phyloP scores from a whole-genome alignment of 495 filamentous ascomycete species.

The Aspergillus indologenus region DNA sequence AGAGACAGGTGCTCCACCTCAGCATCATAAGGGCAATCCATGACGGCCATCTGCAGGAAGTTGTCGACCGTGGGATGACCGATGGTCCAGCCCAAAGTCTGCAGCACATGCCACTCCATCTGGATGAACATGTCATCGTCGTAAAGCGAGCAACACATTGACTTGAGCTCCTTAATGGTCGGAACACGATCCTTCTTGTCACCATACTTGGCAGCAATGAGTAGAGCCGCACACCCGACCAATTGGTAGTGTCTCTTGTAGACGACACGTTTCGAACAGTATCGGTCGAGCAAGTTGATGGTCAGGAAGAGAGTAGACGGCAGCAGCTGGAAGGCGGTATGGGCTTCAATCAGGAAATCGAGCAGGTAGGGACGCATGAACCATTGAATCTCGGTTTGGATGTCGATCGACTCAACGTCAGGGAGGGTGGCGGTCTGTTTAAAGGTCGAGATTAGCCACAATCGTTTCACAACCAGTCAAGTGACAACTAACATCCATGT shows the following conservation, averaged over 20 bases:
- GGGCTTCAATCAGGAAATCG: conserved; percentile 97
- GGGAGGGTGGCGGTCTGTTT: conserved; percentile 84
- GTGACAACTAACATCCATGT: conserved; percentile 78
- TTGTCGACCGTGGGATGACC: conserved; percentile 93
- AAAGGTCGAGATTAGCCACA: conserved; percentile 28
- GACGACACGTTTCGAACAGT: conserved; percentile 97
- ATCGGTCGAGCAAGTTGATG: conserved; percentile 93
- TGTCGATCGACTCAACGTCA: conserved; percentile 95
- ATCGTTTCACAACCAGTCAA: not conserved
- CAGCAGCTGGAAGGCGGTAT: conserved; percentile 87
- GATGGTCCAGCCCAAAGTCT: conserved; percentile 94
- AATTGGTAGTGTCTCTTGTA: conserved; percentile 99
- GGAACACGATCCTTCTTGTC: conserved; percentile 97
- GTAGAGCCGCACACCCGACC: conserved; percentile 90
- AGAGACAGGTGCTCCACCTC: conserved; percentile 93
- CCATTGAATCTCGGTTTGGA: conserved; percentile 99
- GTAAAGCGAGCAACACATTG: conserved; percentile 98
- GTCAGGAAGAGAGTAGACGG: conserved; percentile 94
- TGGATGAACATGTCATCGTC: conserved; percentile 99
- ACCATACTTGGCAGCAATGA: conserved; percentile 98
- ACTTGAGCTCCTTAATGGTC: conserved; percentile 91
- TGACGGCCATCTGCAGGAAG: conserved; percentile 75
- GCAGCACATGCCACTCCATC: conserved; percentile 99
- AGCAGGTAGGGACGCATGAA: conserved; percentile 98
- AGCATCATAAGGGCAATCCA: conserved; percentile 63